A percentile compares a stretch with the other conserved stretches of the same genome.
phyloP scores from a whole-genome alignment of 2,329 filamentous ascomycete species.

The Ophiostoma ulmi region DNA sequence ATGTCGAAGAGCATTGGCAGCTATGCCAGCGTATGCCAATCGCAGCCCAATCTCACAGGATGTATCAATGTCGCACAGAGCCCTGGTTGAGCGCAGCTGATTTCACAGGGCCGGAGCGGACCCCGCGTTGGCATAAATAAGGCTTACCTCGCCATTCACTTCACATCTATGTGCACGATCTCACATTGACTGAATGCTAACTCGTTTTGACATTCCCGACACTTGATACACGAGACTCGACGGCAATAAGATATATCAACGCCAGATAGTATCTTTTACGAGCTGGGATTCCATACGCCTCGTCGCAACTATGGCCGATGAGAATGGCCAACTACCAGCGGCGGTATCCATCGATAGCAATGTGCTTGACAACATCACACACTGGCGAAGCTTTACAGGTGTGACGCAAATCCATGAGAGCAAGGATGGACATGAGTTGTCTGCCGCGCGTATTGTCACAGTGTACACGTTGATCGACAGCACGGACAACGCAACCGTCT shows the following conservation, averaged over 20 bases:
- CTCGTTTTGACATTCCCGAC: background rate
- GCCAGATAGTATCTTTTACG: background rate
- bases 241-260: background rate
- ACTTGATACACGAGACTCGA: background rate
- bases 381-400: background rate
- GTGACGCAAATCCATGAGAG: background rate
- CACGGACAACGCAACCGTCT: background rate
- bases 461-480: constrained; percentile 4
- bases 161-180: background rate
- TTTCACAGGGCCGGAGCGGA: background rate
- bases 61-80: background rate
- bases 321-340: background rate
- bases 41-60: background rate
- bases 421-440: background rate
- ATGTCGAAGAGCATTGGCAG: too few species aligned
- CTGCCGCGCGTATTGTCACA: background rate
- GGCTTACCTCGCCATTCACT: background rate
- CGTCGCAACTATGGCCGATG: background rate
- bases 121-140: background rate
- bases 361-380: background rate
- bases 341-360: background rate
- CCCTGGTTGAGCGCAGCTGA: background rate
- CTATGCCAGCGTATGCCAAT: background rate
- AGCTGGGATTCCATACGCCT: background rate
- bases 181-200: background rate